Base-by-base conservation (phyloP, 768 basidiomycete genomes). In the Lentinula sp. region DNA sequence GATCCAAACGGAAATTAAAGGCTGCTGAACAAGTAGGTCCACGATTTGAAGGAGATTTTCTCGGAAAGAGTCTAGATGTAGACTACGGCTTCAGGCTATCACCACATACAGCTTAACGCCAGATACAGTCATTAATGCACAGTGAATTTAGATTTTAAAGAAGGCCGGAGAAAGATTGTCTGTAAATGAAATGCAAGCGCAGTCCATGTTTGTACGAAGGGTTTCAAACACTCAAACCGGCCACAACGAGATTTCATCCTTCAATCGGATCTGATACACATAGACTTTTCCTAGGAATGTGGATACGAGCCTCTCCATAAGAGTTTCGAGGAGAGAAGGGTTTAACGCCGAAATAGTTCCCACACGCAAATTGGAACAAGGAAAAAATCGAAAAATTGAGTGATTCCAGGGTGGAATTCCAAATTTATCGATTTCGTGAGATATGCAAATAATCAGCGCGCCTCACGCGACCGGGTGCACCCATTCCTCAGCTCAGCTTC, bases 401-500 rank as follows among this genome's bases (percentile, higher is more conserved):
- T 4, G 42, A n/a, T 43, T 43, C 16, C 42, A n/a, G 16, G 28
- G 28, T 28, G 28, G 28, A 28, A 28, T 23, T 23, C 23, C 1
- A 23, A 23, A 23, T 23, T 23, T 28, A 28, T 28, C 28, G 28
- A 28, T 28, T 28, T 28, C 28, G 28, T 28, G 4, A 28, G 28
- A 28, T 23, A 28, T 28, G 28, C 28, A 28, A 28, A 28, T 28
- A 28, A 28, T 28, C 28, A 28, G 28, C 3, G 28, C 73, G 71
- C 63, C 59, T 68, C 57, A 64, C 69, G 57, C 32, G n/a, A 60
- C 49, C 2, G 59, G 50, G 2, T 28, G 28, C 28, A 28, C 28
- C 59, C 68, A 63, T 70, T 70, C 64, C 81, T 80, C 65, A 90
- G 72, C 54, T 68, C 72, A 36, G 79, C 81, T 71, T 93, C 91